Conservation (phyloP, 345 rosid genomes). For the Cardamine occulta region DNA sequence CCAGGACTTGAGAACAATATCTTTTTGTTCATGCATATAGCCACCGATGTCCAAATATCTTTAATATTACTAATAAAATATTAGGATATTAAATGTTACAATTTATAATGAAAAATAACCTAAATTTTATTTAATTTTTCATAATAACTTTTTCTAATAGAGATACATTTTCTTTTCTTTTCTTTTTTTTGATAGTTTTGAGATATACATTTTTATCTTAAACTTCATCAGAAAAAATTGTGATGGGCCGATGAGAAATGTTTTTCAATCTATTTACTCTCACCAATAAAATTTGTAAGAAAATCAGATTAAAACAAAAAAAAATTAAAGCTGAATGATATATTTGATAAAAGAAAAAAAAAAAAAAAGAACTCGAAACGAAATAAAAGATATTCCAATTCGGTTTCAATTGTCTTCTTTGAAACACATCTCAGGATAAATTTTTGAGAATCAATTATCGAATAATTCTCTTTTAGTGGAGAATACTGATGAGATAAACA, state of each 20-base stretch:
- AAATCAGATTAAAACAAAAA: too few relatives aligned
- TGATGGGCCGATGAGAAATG: too few relatives aligned
- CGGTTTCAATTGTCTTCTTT: constrained; percentile 16
- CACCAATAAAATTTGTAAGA: too few relatives aligned
- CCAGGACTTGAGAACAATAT: not conserved
- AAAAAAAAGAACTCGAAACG: not conserved
- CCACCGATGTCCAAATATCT: not conserved
- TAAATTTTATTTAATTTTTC: too few relatives aligned
- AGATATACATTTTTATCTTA: too few relatives aligned
- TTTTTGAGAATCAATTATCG: constrained; percentile 13
- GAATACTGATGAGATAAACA: constrained; percentile 30
- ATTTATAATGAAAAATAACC: too few relatives aligned
- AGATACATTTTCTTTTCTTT: too few relatives aligned
- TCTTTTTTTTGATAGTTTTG: too few relatives aligned
- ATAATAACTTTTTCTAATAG: too few relatives aligned
- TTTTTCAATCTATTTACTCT: too few relatives aligned
- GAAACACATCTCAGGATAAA: constrained; percentile 29
- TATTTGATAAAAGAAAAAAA: not conserved
- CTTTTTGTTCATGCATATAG: not conserved
- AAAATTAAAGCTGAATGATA: too few relatives aligned
- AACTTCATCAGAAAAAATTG: too few relatives aligned
- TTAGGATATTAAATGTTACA: not conserved
- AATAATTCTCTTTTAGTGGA: constrained; percentile 33
- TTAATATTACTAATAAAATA: not conserved
- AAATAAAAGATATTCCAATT: not conserved